Conservation (phyloP, 495 filamentous ascomycete species). For the Penicillium manginii region DNA sequence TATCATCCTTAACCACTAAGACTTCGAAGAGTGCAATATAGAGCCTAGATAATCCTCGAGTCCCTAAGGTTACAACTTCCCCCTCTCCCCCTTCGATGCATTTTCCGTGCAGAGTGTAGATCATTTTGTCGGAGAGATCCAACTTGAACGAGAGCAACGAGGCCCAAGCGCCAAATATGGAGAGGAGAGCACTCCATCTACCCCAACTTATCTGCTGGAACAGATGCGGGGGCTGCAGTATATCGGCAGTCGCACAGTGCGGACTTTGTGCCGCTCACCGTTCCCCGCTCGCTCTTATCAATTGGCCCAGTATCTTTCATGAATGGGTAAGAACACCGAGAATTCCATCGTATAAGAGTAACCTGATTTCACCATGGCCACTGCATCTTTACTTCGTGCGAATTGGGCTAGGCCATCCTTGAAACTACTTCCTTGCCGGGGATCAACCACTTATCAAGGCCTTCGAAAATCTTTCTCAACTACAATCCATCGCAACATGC, state of each 20-base stretch:
- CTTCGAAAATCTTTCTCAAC: slow-evolving; percentile 28
- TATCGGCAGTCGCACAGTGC: slow-evolving; percentile 13
- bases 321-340: not conserved
- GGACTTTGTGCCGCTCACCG: slow-evolving; percentile 18
- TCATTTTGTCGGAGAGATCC: not conserved
- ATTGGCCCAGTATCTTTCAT: slow-evolving; percentile 2
- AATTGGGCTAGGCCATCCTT: slow-evolving; percentile 1
- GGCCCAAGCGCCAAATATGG: slow-evolving; percentile 8
- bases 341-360: slow-evolving; percentile 9
- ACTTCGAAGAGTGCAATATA: no score
- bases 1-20: no score
- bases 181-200: slow-evolving; percentile 7
- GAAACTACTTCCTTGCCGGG: not conserved
- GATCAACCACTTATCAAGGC: not conserved
- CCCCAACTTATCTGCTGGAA: not conserved
- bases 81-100: no score
- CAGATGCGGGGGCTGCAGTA: slow-evolving; percentile 6
- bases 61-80: no score
- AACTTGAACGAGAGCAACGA: not conserved
- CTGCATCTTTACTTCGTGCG: slow-evolving; percentile 1
- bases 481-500: slow-evolving; percentile 37
- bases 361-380: slow-evolving; percentile 10
- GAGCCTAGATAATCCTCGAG: no score
- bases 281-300: slow-evolving; percentile 29
- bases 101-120: no score